Evolutionary conservation across 1,284 basidiomycete species (phyloP).

Genomic region (Irpex lacteus): DNA sequence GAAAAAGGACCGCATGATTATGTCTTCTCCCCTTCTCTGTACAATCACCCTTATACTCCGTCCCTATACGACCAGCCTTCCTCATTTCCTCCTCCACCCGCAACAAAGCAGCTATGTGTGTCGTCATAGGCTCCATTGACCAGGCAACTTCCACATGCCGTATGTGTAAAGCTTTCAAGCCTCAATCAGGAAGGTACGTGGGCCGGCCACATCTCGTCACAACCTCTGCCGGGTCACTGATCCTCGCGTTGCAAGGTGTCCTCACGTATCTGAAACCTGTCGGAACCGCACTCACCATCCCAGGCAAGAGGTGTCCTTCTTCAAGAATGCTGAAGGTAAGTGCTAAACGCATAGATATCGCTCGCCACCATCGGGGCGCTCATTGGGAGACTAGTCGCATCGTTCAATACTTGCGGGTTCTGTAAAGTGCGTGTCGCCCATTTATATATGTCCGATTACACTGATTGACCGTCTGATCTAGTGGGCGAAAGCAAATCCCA

Average conservation of each 20-base stretch:
- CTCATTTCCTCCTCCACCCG: slow-evolving; percentile 24
- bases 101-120: slow-evolving; percentile 57
- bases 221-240: slow-evolving; percentile 16
- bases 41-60: slow-evolving; percentile 44
- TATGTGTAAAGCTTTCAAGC: slow-evolving; percentile 80
- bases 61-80: slow-evolving; percentile 17
- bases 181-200: slow-evolving; percentile 34
- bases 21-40: slow-evolving; percentile 41
- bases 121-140: slow-evolving; percentile 62
- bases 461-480: slow-evolving; percentile 33
- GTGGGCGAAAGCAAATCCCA: slow-evolving; percentile 66
- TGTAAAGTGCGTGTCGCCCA: slow-evolving; percentile 61
- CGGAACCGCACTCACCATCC: slow-evolving; percentile 70
- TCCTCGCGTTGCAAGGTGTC: slow-evolving; percentile 48
- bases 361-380: slow-evolving; percentile 13
- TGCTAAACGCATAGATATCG: slow-evolving; percentile 13
- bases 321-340: slow-evolving; percentile 81
- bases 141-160: slow-evolving; percentile 65
- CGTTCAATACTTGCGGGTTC: slow-evolving; percentile 81
- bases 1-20: slow-evolving; percentile 47
- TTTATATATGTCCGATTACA: slow-evolving; percentile 24
- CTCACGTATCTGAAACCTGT: slow-evolving; percentile 71
- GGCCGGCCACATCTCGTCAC: slow-evolving; percentile 14
- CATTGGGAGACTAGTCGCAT: slow-evolving; percentile 49
- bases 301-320: slow-evolving; percentile 66